These are phyloP conservation scores for Epichloe typhina DNA, from an alignment of 2,329 filamentous ascomycete species.

Conservation along the genomic window DNA sequence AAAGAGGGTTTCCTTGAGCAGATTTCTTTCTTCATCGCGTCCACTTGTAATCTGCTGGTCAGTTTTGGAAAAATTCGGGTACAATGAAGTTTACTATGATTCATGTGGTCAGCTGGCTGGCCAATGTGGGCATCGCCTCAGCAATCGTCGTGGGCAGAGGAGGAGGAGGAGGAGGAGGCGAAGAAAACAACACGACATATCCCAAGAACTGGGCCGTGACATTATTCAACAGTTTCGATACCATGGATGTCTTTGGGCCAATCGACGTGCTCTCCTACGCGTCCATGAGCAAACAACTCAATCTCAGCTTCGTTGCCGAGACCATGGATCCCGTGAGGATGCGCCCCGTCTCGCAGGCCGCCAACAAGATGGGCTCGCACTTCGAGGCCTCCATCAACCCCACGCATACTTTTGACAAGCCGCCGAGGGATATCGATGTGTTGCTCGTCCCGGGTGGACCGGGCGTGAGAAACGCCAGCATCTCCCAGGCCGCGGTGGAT, in stretches of 20 bases:
- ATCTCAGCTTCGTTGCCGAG: conserved; percentile 25
- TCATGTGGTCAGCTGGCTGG: not conserved
- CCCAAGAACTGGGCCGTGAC: conserved; percentile 4
- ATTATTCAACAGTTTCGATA: conserved; percentile 6
- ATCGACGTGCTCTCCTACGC: conserved; percentile 30
- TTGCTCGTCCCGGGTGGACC: conserved; percentile 50
- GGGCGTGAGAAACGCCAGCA: conserved; percentile 26
- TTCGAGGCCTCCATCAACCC: conserved; percentile 23
- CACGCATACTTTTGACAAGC: conserved; percentile 36
- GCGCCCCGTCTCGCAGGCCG: conserved; percentile 10
- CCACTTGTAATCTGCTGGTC: not conserved
- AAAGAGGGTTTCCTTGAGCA: too few relatives aligned
- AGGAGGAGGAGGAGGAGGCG: not conserved
- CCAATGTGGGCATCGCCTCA: not conserved
- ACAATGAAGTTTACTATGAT: not conserved
- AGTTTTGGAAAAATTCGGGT: not conserved
- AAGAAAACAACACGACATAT: not conserved
- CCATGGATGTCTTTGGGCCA: conserved; percentile 27
- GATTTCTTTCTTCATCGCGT: too few relatives aligned
- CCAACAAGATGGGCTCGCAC: conserved; percentile 10
- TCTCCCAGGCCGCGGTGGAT: conserved; percentile 19
- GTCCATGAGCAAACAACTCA: conserved; percentile 18
- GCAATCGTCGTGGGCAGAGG: not conserved
- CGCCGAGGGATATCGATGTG: conserved; percentile 35
- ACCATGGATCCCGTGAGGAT: conserved; percentile 27